A percentile compares a stretch with the other conserved stretches of the same genome.
Evolutionary conservation across 129 eudicot genomes (phyloP).

Genomic region (Cynara cardunculus): DNA sequence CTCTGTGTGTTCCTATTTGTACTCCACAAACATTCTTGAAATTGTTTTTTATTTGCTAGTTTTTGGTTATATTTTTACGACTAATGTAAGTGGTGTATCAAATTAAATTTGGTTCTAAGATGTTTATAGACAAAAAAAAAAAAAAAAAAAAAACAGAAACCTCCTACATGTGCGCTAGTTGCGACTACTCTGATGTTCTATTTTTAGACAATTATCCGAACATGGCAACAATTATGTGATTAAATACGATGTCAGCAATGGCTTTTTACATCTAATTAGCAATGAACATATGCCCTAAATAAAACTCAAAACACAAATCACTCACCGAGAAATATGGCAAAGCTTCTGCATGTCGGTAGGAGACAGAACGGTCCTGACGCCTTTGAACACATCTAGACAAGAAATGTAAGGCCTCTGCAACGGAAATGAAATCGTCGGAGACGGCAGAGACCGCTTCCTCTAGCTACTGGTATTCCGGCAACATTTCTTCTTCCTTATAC

Average conservation of each 20-base stretch:
- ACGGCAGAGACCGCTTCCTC: conserved; percentile 16
- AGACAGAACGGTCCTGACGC: conserved; percentile 60
- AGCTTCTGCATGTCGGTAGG: conserved; percentile 44
- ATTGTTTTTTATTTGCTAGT: neutral
- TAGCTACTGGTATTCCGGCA: conserved; percentile 13
- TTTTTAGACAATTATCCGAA: neutral
- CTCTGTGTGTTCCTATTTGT: neutral
- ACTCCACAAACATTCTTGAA: neutral
- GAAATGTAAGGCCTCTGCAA: conserved; percentile 52
- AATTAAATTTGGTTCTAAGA: neutral
- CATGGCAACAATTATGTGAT: neutral
- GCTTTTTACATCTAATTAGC: neutral
- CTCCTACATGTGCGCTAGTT: neutral
- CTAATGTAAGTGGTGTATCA: neutral
- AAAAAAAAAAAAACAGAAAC: too few species aligned
- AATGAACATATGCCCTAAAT: neutral
- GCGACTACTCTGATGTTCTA: neutral
- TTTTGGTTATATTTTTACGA: neutral
- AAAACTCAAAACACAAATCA: neutral
- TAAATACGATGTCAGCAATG: neutral
- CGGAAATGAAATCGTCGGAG: conserved; percentile 18
- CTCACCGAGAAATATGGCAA: conserved; percentile 60
- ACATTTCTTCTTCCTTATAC: conserved; percentile 49
- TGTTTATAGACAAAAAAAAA: neutral
- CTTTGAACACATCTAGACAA: conserved; percentile 53